phyloP scores from a whole-genome alignment of 805 yeast species.

The Saturnispora gosingensis region DNA sequence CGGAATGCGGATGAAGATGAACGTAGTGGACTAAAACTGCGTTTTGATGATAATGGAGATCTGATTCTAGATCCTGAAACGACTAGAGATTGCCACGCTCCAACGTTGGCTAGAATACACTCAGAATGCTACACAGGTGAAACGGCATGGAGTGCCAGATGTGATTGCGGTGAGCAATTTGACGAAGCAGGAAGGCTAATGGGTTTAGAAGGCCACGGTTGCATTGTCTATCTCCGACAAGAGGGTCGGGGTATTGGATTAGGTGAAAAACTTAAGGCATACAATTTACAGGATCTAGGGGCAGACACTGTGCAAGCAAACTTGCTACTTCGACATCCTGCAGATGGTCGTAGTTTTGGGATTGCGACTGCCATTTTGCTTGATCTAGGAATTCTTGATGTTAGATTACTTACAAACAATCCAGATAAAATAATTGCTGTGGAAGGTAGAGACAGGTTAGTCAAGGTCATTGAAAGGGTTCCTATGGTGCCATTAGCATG shows the following conservation, averaged over 20 bases:
- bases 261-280: conserved; percentile 96
- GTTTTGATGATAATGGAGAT: conserved; percentile 35
- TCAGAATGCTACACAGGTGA: conserved; percentile 99
- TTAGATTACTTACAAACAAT: conserved; percentile 81
- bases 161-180: conserved; percentile 99
- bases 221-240: conserved; percentile 90
- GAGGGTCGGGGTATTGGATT: conserved; percentile 98
- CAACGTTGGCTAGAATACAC: conserved; percentile 78
- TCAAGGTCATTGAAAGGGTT: conserved; percentile 76
- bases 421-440: conserved; percentile 95
- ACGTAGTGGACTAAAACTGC: conserved; percentile 27
- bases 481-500: conserved; percentile 98
- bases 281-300: conserved; percentile 93
- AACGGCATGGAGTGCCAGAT: conserved; percentile 97
- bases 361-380: conserved; percentile 86
- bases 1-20: conserved; percentile 55
- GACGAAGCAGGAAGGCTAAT: conserved; percentile 94
- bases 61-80: conserved; percentile 25
- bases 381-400: conserved; percentile 67
- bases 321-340: conserved; percentile 86
- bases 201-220: conserved; percentile 83
- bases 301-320: conserved; percentile 98
- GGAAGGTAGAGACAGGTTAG: conserved; percentile 69
- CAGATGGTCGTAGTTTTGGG: conserved; percentile 91
- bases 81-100: conserved; percentile 21